Base-by-base conservation (phyloP, 2,329 filamentous ascomycete genomes). In the Didymellaceae sp. region DNA sequence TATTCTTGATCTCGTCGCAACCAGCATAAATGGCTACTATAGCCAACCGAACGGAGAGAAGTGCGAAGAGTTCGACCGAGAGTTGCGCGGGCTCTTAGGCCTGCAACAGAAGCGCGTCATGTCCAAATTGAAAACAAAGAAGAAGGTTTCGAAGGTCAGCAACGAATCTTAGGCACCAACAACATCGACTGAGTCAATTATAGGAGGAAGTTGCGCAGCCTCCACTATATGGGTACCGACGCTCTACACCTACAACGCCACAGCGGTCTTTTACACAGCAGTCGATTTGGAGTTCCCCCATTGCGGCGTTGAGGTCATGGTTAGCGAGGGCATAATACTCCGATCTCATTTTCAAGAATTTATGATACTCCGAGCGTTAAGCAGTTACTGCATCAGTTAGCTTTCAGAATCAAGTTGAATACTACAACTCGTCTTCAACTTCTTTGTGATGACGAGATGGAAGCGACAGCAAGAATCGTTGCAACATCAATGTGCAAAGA, bases 61-160 rank as follows among this genome's bases (percentile, higher is more conserved):
- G 18, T 30, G 41, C 13, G 35, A 56, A 6, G 38, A 38, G 1
- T 69, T 70, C 38, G 52, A 41, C 6, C 22, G 28, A 1, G 56
- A 58, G 25, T 17, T 71, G 41, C 54, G 55, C n/a, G 61, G 53
- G 52, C 38, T 58, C 16, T 35, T 71, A 11, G 43, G 33, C 17
- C 46, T 17, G 9, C 60, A 63, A 17, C 58, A 61, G 45, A 55
- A 65, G 41, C 54, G 35, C 40, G 30, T 63, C n/a, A 54, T 58
- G 42, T 37, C 33, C 13, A 42, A 21, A 14, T 10, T 45, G 7
- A 18, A n/a, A 17, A 55, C 42, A 24, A 55, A 30, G 44, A 40
- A 18, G 10, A 57, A 49, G 35, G 40, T 14, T 16, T 38, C 18
- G 32, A 52, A 42, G 38, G 43, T 52, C 32, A 52, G 42, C 38